These are phyloP conservation scores for Eremochloa ophiuroides DNA, from an alignment of 176 grass and related monocot genomes.

Conservation along the genomic window DNA sequence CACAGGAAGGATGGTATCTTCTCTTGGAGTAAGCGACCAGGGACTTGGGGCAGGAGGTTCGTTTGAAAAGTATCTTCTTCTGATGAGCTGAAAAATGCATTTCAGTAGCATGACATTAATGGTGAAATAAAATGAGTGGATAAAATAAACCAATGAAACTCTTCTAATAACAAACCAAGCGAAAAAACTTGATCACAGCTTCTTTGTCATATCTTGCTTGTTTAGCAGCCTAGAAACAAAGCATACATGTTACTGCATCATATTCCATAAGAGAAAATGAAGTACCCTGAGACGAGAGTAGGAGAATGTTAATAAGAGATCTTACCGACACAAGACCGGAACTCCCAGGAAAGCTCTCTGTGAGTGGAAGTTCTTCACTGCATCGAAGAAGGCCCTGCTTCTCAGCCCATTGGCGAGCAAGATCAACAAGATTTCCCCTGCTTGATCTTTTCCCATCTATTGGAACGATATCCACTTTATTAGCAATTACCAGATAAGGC, in stretches of 20 bases:
- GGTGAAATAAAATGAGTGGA: neutral
- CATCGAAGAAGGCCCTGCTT: slow-evolving; percentile 76
- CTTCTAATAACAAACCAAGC: slow-evolving; percentile 57
- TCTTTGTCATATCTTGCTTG: slow-evolving; percentile 87
- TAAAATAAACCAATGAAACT: slow-evolving; percentile 16
- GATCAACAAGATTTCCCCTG: slow-evolving; percentile 81
- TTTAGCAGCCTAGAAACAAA: slow-evolving; percentile 58
- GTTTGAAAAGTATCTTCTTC: slow-evolving; percentile 90
- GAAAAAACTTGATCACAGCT: slow-evolving; percentile 90
- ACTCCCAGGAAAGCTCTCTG: slow-evolving; percentile 77
- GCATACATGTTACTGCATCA: neutral
- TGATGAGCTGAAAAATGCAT: slow-evolving; percentile 72
- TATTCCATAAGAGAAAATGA: neutral
- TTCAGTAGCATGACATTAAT: slow-evolving; percentile 16
- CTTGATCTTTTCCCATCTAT: slow-evolving; percentile 61
- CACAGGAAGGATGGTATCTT: slow-evolving; percentile 40
- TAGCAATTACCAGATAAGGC: slow-evolving; percentile 90
- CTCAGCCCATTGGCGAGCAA: slow-evolving; percentile 86
- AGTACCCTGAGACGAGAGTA: neutral
- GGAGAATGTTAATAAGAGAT: slow-evolving; percentile 13
- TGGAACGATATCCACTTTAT: slow-evolving; percentile 72
- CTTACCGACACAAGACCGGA: slow-evolving; percentile 77
- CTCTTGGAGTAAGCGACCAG: slow-evolving; percentile 64
- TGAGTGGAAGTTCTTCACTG: slow-evolving; percentile 82
- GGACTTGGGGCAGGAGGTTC: slow-evolving; percentile 60